Evolutionary conservation across 306 rosid genomes (phyloP).

Genomic region (Cucumis hystrix): DNA sequence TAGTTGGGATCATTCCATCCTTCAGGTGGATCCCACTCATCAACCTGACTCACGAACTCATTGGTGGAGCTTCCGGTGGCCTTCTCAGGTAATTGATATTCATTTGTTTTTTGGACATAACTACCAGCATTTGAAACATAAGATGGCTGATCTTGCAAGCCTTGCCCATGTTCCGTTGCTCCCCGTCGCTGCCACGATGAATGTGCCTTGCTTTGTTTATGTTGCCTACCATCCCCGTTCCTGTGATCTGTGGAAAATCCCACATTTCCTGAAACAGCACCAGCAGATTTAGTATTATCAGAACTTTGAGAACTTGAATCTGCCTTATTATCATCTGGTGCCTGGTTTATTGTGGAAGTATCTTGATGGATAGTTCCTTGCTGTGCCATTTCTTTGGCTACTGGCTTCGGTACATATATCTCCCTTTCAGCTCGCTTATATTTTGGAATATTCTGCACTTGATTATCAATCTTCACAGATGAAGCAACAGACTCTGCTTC

Average conservation of each 20-base stretch:
- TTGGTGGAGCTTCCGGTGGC: conserved; percentile 21
- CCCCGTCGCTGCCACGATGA: conserved; percentile 70
- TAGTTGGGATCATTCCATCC: conserved; percentile 27
- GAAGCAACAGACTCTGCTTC: conserved; percentile 33
- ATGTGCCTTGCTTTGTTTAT: conserved; percentile 53
- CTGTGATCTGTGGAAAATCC: conserved; percentile 39
- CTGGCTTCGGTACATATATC: conserved; percentile 92
- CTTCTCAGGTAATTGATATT: conserved; percentile 24
- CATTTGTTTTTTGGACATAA: conserved; percentile 21
- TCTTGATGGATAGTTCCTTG: conserved; percentile 51
- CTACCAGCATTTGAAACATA: conserved; percentile 10
- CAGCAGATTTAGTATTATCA: conserved; percentile 22
- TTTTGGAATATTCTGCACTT: conserved; percentile 43
- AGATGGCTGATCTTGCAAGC: conserved; percentile 26
- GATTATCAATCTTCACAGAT: conserved; percentile 40
- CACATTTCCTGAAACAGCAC: conserved; percentile 23
- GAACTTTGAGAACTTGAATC: conserved; percentile 29
- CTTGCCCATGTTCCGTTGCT: conserved; percentile 30
- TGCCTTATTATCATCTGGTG: conserved; percentile 25
- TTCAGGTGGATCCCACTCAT: conserved; percentile 35
- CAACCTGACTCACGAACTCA: conserved; percentile 32
- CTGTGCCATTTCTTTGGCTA: conserved; percentile 88
- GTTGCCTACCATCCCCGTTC: conserved; percentile 41
- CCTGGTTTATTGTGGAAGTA: conserved; percentile 31
- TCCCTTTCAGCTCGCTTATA: conserved; percentile 92